Percentiles rank a stretch among this genome's conserved stretches.
These are phyloP conservation scores for Penicillium alfredii DNA, from an alignment of 495 filamentous ascomycete genomes.

Conservation along the genomic window DNA sequence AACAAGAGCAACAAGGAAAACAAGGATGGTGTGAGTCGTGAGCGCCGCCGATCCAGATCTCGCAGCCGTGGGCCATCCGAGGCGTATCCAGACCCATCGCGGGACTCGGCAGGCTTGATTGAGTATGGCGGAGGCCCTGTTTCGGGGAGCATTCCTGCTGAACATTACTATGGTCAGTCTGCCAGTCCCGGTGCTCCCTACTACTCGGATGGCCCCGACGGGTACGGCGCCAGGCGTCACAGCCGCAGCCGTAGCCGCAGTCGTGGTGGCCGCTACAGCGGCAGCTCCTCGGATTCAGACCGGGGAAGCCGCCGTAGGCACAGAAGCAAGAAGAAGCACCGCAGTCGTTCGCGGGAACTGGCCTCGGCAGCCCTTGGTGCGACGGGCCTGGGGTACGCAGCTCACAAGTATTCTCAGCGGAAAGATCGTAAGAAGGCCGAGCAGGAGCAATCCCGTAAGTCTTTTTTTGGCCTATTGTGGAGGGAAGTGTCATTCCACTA, in stretches of 20 bases:
- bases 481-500: slow-evolving; percentile 2
- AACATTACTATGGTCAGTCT: slow-evolving; percentile 47
- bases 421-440: slow-evolving; percentile 54
- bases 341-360: slow-evolving; percentile 59
- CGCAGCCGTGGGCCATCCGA: slow-evolving; percentile 50
- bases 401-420: slow-evolving; percentile 59
- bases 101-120: slow-evolving; percentile 63
- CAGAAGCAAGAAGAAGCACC: slow-evolving; percentile 43
- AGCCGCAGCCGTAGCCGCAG: slow-evolving; percentile 34
- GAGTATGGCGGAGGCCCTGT: slow-evolving; percentile 71
- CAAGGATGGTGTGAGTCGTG: slow-evolving; percentile 41
- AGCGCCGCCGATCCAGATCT: slow-evolving; percentile 47
- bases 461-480: too few relatives aligned
- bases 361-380: slow-evolving; percentile 64
- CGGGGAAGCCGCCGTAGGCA: slow-evolving; percentile 33
- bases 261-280: slow-evolving; percentile 30
- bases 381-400: slow-evolving; percentile 70
- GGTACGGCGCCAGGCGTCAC: slow-evolving; percentile 25
- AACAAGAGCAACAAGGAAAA: slow-evolving; percentile 62
- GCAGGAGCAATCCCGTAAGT: slow-evolving; percentile 25
- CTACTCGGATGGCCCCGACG: slow-evolving; percentile 38
- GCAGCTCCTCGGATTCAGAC: slow-evolving; percentile 44
- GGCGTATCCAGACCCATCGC: slow-evolving; percentile 50
- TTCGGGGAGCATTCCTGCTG: slow-evolving; percentile 43
- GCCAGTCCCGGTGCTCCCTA: slow-evolving; percentile 30